Base-by-base conservation (phyloP, 345 rosid species). In the Ailanthus altissimus region DNA sequence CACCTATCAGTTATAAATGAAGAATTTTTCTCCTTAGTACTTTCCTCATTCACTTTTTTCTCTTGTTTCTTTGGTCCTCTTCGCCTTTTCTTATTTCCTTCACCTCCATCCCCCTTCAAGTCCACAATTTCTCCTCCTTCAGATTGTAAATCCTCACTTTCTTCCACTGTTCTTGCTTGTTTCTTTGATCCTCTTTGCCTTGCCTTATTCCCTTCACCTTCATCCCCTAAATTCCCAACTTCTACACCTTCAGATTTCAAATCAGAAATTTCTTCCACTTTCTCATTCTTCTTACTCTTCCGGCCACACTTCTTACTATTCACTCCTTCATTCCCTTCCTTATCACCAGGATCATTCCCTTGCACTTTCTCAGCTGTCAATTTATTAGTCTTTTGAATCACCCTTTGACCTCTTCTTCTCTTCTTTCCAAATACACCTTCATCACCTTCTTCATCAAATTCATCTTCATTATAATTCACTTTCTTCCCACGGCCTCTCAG, bases 51-150 rank as follows among this genome's bases (percentile, higher is more conserved):
- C 38, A 46, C 15, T 18, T 14, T 23, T 16, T 46, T 49, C 56
- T 4, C 72, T 46, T 68, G 54, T 8, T 14, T 69, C 13, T 69
- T 47, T 16, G 21, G 50, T 42, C 73, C 59, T 50, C 73, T 69
- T 69, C 16, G 42, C n/a, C 42, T 28, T 69, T 7, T 59, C 59
- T 49, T 42, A 15, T 69, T 50, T 21, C 4, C 67, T 38, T 63
- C 67, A n/a, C 45, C 72, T 2, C 5, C 38, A 32, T 51, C 61
- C 32, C 28, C 43, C 59, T 50, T 32, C 38, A 32, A 32, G 38
- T 32, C 38, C 38, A 1, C 38, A 32, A 32, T 32, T 32, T 32
- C 38, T 32, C 38, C 38, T 32, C 38, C 3, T 32, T 32, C 38
- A 32, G 38, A 32, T 32, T 32, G 1, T 32, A 32, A 32, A 32